phyloP scores from a whole-genome alignment of 164 flowering plant genomes.

The Kingdonia uniflora region DNA sequence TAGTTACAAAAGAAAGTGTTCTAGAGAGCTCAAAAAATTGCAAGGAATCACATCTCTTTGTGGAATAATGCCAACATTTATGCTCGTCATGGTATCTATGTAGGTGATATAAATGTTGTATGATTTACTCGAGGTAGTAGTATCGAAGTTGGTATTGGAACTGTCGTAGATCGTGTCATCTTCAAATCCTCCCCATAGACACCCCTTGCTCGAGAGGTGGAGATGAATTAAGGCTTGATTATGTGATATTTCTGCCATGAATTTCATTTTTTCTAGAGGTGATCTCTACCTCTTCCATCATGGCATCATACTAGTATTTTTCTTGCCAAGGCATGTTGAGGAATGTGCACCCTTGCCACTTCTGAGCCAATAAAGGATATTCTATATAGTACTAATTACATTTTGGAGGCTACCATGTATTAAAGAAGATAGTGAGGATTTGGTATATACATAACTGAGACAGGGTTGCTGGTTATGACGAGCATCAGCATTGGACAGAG shows the following conservation, averaged over 20 bases:
- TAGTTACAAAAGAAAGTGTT: too few relatives aligned
- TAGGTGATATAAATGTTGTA: slow-evolving; percentile 56
- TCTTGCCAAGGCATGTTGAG: slow-evolving; percentile 73
- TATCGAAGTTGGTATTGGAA: slow-evolving; percentile 68
- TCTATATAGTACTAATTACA: slow-evolving; percentile 49
- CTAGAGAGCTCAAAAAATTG: too few relatives aligned
- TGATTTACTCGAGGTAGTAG: slow-evolving; percentile 80
- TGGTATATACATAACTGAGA: slow-evolving; percentile 78
- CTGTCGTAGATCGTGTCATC: slow-evolving; percentile 46
- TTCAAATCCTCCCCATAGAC: slow-evolving; percentile 50
- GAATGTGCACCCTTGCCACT: slow-evolving; percentile 66
- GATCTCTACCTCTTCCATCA: slow-evolving; percentile 63
- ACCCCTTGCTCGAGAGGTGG: slow-evolving; percentile 56
- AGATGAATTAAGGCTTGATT: slow-evolving; percentile 39
- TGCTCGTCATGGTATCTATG: slow-evolving; percentile 63
- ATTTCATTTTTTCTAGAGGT: slow-evolving; percentile 67
- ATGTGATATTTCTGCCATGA: slow-evolving; percentile 64
- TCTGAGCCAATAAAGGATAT: slow-evolving; percentile 53
- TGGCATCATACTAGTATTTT: slow-evolving; percentile 35
- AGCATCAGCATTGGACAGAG: slow-evolving; percentile 59
- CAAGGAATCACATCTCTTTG: slow-evolving; percentile 58
- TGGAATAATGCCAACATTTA: slow-evolving; percentile 51
- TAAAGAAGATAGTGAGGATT: slow-evolving; percentile 88
- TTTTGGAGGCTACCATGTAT: slow-evolving; percentile 64
- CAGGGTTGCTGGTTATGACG: slow-evolving; percentile 50